Conservation (phyloP, 192 early-diverging fungal genomes). For the Backusella westeae region DNA sequence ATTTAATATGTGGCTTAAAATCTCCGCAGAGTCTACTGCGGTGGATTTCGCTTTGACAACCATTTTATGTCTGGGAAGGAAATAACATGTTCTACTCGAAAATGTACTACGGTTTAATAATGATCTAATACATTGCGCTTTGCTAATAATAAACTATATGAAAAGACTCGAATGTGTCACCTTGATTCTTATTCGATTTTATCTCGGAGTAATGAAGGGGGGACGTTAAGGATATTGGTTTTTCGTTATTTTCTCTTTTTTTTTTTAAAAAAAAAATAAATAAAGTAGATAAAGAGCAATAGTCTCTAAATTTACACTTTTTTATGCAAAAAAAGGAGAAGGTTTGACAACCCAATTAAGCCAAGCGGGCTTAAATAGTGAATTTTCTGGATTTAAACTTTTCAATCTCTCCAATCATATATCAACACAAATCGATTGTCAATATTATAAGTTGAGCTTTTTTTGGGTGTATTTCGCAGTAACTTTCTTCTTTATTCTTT, state of each 20-base stretch:
- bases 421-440: conserved; percentile 10
- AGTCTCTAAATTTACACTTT: neutral
- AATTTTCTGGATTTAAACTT: neutral
- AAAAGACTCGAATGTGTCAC: neutral
- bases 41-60: neutral
- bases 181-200: neutral
- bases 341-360: neutral
- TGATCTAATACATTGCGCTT: conserved; percentile 2
- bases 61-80: conserved; percentile 7
- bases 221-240: neutral
- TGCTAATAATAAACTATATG: neutral
- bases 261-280: neutral
- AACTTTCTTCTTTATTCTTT: neutral
- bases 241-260: neutral
- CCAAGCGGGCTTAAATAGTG: neutral
- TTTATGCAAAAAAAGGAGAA: neutral
- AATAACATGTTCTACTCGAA: conserved; percentile 11
- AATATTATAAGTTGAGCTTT: conserved; percentile 5
- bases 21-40: neutral
- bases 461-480: neutral
- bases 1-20: neutral
- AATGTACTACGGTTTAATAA: conserved; percentile 3
- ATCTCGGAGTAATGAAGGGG: neutral
- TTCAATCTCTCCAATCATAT: conserved; percentile 6
- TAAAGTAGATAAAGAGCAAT: neutral